Evolutionary conservation across 1,284 basidiomycete genomes (phyloP).

Genomic region (Cystobasidium sp.): DNA sequence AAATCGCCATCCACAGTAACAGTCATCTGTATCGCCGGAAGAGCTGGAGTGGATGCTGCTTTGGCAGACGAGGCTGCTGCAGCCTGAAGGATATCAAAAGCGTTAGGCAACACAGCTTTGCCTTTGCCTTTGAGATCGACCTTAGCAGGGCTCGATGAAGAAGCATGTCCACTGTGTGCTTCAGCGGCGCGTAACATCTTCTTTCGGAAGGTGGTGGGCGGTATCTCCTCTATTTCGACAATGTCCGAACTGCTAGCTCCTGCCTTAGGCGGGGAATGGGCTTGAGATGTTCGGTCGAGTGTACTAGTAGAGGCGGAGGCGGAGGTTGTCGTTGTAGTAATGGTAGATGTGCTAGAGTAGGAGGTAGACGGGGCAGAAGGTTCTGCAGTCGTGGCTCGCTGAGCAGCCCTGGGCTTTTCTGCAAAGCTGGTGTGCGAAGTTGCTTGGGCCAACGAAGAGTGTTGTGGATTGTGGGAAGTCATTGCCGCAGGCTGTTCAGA

Average conservation of each 20-base stretch:
- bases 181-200: slow-evolving; percentile 11
- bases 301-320: background rate
- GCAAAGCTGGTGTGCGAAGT: background rate
- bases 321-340: background rate
- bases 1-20: slow-evolving; percentile 8
- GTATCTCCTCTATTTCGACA: background rate
- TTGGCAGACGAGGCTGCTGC: slow-evolving; percentile 7
- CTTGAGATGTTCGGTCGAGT: too few species aligned
- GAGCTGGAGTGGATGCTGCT: background rate
- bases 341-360: background rate
- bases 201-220: background rate
- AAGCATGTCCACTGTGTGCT: background rate
- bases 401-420: background rate
- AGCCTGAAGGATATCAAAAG: slow-evolving; percentile 13
- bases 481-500: background rate
- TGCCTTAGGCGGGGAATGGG: too few species aligned
- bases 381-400: background rate
- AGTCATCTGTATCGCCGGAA: slow-evolving; percentile 4
- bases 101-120: slow-evolving; percentile 6
- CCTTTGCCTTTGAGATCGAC: slow-evolving; percentile 7
- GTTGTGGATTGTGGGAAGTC: background rate
- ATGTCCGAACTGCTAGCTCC: slow-evolving; percentile 4
- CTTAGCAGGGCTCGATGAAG: slow-evolving; percentile 8
- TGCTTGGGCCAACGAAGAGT: background rate
- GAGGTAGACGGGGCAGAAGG: background rate